A percentile compares a stretch with the other conserved stretches of the same genome.
These are phyloP conservation scores for Epichloe uncinata DNA, from an alignment of 2,329 filamentous ascomycete species.

Conservation along the genomic window DNA sequence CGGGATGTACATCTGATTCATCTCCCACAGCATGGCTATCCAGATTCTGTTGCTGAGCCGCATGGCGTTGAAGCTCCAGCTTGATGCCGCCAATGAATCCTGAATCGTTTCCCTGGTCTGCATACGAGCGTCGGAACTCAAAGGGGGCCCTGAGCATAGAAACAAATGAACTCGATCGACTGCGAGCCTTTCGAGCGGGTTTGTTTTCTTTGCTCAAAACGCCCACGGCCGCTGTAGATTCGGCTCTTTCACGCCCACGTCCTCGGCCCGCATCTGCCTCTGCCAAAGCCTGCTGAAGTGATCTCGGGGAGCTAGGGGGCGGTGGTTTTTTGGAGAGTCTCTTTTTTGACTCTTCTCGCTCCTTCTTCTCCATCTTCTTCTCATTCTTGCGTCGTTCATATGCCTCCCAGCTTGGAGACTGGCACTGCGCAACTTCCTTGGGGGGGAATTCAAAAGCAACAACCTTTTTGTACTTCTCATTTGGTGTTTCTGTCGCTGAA, in stretches of 20 bases:
- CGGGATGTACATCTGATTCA: slow-evolving; percentile 21
- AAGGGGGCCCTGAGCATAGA: slow-evolving; percentile 23
- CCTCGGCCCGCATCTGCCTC: slow-evolving; percentile 7
- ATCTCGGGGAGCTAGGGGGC: slow-evolving; percentile 14
- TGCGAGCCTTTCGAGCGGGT: slow-evolving; percentile 13
- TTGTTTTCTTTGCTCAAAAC: slow-evolving; percentile 10
- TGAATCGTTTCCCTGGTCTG: slow-evolving; percentile 17
- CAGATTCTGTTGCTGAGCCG: slow-evolving; percentile 16
- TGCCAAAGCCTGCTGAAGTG: slow-evolving; percentile 6
- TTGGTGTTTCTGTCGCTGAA: slow-evolving; percentile 6
- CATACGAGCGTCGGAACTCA: slow-evolving; percentile 20
- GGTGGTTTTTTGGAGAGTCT: slow-evolving; percentile 22
- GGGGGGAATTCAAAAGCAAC: slow-evolving; percentile 20
- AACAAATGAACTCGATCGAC: slow-evolving; percentile 24
- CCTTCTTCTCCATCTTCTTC: slow-evolving; percentile 30
- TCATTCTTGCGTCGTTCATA: slow-evolving; percentile 40
- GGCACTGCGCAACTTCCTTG: slow-evolving; percentile 27
- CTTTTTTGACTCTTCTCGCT: slow-evolving; percentile 13
- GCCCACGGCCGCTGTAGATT: slow-evolving; percentile 6
- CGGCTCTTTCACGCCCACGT: slow-evolving; percentile 4
- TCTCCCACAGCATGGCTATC: slow-evolving; percentile 14
- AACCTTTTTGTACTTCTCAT: slow-evolving; percentile 16
- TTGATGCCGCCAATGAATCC: slow-evolving; percentile 30
- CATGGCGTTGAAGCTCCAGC: slow-evolving; percentile 25
- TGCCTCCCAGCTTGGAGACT: slow-evolving; percentile 49